Evolutionary conservation across 2,329 filamentous ascomycete genomes (phyloP).

Genomic region (Hypomyces perniciosus): DNA sequence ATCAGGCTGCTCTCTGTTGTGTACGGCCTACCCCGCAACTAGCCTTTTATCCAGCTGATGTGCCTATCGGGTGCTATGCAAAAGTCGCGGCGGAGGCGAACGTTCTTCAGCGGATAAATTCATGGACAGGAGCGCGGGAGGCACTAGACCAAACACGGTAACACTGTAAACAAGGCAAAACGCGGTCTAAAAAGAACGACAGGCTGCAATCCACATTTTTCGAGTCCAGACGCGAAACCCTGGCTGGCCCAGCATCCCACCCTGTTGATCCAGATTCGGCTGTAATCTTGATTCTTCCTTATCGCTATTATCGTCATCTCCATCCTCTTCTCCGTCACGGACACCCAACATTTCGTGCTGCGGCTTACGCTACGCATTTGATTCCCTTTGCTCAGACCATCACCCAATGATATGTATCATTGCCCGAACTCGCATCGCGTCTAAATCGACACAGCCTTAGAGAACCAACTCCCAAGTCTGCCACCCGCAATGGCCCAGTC

Average conservation of each 20-base stretch:
- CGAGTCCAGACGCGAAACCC: background rate
- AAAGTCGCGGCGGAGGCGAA: background rate
- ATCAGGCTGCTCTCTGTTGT: background rate
- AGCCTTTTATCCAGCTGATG: background rate
- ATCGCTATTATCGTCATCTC: background rate
- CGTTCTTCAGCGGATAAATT: too few relatives aligned
- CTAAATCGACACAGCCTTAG: background rate
- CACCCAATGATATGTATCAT: background rate
- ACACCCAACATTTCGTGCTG: background rate
- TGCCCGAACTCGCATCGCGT: background rate
- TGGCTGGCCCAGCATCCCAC: slow-evolving; percentile 3
- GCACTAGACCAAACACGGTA: slow-evolving; percentile 12
- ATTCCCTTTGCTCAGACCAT: background rate
- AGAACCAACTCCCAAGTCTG: slow-evolving; percentile 2
- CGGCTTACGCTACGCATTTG: background rate
- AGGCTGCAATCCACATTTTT: background rate
- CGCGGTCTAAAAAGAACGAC: slow-evolving; percentile 8
- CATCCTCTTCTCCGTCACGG: background rate
- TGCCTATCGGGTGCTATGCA: background rate
- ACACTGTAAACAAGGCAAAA: slow-evolving; percentile 14
- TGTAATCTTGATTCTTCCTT: background rate
- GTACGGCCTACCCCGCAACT: slow-evolving; percentile 2
- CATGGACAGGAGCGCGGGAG: background rate
- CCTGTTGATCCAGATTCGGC: background rate
- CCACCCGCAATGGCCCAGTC: slow-evolving; percentile 52